These are phyloP conservation scores for Diaporthe batatas DNA, from an alignment of 2,329 filamentous ascomycete species.

Conservation along the genomic window DNA sequence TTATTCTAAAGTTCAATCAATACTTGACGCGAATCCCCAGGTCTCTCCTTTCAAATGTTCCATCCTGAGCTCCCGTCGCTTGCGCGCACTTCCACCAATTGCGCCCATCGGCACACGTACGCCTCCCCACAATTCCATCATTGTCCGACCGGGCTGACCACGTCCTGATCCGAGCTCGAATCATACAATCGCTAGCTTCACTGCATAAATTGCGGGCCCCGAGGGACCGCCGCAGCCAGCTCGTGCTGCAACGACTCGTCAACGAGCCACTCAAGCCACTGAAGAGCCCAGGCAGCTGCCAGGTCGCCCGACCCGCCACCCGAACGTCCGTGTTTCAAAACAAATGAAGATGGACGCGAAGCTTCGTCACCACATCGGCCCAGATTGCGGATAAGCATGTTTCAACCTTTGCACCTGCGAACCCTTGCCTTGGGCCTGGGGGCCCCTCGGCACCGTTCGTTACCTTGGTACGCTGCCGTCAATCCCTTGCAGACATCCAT, in stretches of 20 bases:
- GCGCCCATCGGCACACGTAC: slow-evolving; percentile 24
- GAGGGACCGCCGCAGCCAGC: background rate
- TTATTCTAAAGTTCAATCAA: background rate
- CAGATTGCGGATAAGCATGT: background rate
- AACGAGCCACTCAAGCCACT: slow-evolving; percentile 24
- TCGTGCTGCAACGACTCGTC: background rate
- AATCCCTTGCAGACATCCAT: background rate
- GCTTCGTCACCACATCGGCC: slow-evolving; percentile 35
- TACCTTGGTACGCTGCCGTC: background rate
- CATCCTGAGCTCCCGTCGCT: slow-evolving; percentile 14
- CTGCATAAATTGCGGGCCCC: slow-evolving; percentile 23
- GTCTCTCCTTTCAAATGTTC: slow-evolving; percentile 2
- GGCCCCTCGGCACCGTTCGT: background rate
- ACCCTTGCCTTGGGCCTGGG: background rate
- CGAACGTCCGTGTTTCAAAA: slow-evolving; percentile 36
- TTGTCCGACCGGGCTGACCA: slow-evolving; percentile 4
- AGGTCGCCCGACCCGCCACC: slow-evolving; percentile 2
- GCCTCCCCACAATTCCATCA: slow-evolving; percentile 27
- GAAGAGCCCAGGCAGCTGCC: background rate
- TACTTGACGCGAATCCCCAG: slow-evolving; percentile 1
- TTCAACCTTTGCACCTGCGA: background rate
- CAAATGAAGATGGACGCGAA: slow-evolving; percentile 37
- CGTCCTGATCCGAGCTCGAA: slow-evolving; percentile 15
- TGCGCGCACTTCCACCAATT: slow-evolving; percentile 9
- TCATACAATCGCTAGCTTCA: slow-evolving; percentile 12